phyloP scores from a whole-genome alignment of 164 flowering plant genomes.

The Chimonanthus salicifolius region DNA sequence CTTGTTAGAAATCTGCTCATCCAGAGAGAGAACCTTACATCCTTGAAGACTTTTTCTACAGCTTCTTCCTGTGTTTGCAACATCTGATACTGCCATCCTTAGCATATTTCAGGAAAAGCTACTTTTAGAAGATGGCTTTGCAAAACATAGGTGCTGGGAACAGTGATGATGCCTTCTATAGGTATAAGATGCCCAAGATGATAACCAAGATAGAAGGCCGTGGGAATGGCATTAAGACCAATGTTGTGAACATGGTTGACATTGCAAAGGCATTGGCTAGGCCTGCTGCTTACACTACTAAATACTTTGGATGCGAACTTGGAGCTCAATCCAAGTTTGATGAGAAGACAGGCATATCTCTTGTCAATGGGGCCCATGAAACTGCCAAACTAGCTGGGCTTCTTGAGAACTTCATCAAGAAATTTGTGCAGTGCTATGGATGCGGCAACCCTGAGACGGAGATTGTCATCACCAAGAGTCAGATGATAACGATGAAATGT shows the following conservation, averaged over 20 bases:
- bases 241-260: conserved; percentile 85
- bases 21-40: not conserved
- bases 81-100: conserved; percentile 11
- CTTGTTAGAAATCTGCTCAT: conserved; percentile 8
- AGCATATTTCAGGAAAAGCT: not conserved
- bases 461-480: conserved; percentile 59
- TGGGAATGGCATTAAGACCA: conserved; percentile 93
- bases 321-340: conserved; percentile 95
- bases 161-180: conserved; percentile 91
- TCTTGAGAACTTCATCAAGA: conserved; percentile 85
- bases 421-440: conserved; percentile 88
- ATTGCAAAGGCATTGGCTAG: conserved; percentile 84
- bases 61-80: conserved; percentile 3
- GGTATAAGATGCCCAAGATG: conserved; percentile 96
- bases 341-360: conserved; percentile 75
- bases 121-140: conserved; percentile 52
- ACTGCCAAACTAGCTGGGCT: conserved; percentile 79
- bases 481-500: conserved; percentile 79
- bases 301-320: conserved; percentile 85
- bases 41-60: not conserved
- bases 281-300: conserved; percentile 82
- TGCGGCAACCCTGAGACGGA: conserved; percentile 95
- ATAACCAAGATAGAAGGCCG: conserved; percentile 86
- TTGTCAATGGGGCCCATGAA: conserved; percentile 82
- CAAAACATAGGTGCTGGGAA: conserved; percentile 90